These are phyloP conservation scores for Wakefieldia striispora DNA, from an alignment of 768 basidiomycete genomes.

Conservation along the genomic window DNA sequence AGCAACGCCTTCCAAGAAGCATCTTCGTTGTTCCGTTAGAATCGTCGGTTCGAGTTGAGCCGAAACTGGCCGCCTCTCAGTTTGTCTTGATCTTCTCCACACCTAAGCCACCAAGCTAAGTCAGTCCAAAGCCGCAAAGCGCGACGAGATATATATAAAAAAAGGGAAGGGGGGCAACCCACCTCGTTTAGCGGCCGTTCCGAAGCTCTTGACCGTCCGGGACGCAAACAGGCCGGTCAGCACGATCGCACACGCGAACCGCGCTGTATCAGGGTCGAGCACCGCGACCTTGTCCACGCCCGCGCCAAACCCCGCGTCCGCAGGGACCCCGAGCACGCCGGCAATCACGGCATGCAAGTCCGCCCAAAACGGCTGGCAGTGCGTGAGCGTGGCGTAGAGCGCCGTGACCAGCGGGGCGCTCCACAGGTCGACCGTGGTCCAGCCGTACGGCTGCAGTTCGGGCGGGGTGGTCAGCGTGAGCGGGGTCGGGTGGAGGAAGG, in stretches of 20 bases:
- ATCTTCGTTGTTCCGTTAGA: too few species aligned
- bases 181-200: constrained; percentile 23
- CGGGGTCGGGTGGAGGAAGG: constrained; percentile 70
- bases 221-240: constrained; percentile 59
- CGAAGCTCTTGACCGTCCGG: constrained; percentile 66
- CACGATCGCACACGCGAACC: constrained; percentile 69
- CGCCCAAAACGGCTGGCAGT: constrained; percentile 83
- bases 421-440: constrained; percentile 86
- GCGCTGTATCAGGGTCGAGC: constrained; percentile 60
- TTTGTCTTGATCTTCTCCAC: constrained; percentile 30
- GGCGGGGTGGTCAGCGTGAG: constrained; percentile 71
- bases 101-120: constrained; percentile 3
- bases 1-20: too few species aligned
- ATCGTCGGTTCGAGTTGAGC: too few species aligned
- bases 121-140: too few species aligned
- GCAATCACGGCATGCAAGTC: constrained; percentile 51
- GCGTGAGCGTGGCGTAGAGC: constrained; percentile 79
- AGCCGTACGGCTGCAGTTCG: constrained; percentile 79
- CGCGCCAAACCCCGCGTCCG: too few species aligned
- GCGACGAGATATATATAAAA: too few species aligned
- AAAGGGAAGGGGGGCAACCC: too few species aligned
- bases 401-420: constrained; percentile 75
- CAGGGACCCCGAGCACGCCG: constrained; percentile 39
- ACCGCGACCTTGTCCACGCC: constrained; percentile 38
- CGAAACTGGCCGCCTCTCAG: not conserved